Evolutionary conservation across 495 filamentous ascomycete species (phyloP), one percentile per base, ranked within the genome.

Genomic region (Podospora fimiseda): DNA sequence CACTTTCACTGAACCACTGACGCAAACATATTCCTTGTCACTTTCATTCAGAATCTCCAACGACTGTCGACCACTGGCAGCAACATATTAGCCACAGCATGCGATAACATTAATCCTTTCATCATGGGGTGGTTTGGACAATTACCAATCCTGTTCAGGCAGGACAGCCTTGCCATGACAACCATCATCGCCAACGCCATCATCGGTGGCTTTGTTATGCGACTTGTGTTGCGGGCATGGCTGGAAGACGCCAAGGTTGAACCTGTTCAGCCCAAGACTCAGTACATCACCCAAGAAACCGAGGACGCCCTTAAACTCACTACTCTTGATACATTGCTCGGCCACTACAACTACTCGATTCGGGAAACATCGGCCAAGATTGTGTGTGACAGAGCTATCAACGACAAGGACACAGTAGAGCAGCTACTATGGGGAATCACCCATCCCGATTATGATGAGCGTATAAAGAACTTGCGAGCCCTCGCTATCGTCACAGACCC

Each of bases 281-380:
- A 78, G 53, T 80, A 80, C 59, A 81, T 81, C 52, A 81, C 76
- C 9, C 78, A 81, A 56, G 73, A 74, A n/a, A 79, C 77, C n/a
- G 78, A 81, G 53, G 78, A 81, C 45, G 74, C 77, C 2, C 64
- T 81, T 11, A 70, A 72, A 40, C 49, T 68, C 0, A 56, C 58
- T 33, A 81, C 78, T 0, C 60, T 81, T 6, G 70, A 78, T 23
- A 78, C 69, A n/a, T 68, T 81, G 16, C 58, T 80, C 6, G 63
- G 67, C 0, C 77, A 78, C 53, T 76, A 79, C 46, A 81, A 78
- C 59, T 74, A 70, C 43, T 61, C 71, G 14, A 79, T 81, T 51
- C 68, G 75, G 18, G 78, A 81, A 43, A 78, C 72, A 0, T 63
- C 77, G 1, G 59, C 75, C 38, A 75, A 74, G 41, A 80, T 81